Base-by-base conservation (phyloP, 352 stramenopile genomes). In the Aphanomyces invadans region DNA sequence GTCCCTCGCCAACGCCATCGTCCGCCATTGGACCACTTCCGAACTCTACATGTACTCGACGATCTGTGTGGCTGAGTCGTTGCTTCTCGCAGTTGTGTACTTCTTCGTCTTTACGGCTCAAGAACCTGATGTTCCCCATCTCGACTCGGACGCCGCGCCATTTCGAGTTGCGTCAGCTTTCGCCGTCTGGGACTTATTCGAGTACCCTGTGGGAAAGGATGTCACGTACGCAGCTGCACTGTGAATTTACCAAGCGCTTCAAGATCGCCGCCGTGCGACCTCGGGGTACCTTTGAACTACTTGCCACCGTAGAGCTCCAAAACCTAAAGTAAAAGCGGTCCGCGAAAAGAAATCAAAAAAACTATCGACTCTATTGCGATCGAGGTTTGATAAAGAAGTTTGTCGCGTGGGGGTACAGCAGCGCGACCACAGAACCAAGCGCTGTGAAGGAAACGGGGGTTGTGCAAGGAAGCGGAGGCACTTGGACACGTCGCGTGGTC, bases 11-110 rank as follows among this genome's bases (percentile, higher is more conserved):
- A 57, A 57, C 29, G 25, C 23, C 25, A 33, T 57, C 49, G 17
- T 57, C 17, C 11, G 49, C 49, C 11, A 32, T n/a, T 57, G 49
- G 49, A 21, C 25, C 7, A 15, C 29, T 7, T 23, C 12, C 19
- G 19, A 57, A 32, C 19, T 57, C 21, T 57, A 57, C 49, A 32
- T 57, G 9, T 57, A 57, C 49, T 29, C 17, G 23, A 57, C 49
- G 4, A n/a, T 57, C 12, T 57, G 49, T 26, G 29, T 57, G 21
- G 49, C 4, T n/a, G 49, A 57, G n/a, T 11, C 17, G 49, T 5
- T 57, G 12, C 21, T 19, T n/a, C 15, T 57, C 4, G 17, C 49
- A 11, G 0, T 57, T 11, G 25, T 5, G 25, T 57, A 33, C 29
- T 38, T 33, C 25, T 39, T 39, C 0, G 19, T 21, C 21, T 57